Evolutionary conservation across 495 filamentous ascomycete genomes (phyloP).

Genomic region (Lasiosphaeria ovina): DNA sequence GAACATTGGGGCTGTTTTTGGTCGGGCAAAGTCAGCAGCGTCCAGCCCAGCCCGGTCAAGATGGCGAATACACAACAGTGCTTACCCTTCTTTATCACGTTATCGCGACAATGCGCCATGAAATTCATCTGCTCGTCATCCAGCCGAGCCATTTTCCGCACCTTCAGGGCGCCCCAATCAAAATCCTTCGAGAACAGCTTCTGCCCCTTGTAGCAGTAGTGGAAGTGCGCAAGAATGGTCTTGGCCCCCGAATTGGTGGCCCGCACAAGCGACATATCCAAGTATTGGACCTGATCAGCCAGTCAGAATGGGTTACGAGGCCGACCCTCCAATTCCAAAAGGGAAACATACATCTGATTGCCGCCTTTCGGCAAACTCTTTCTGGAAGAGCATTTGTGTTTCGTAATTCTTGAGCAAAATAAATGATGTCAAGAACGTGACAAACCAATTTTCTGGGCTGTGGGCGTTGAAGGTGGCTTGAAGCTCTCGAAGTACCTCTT

Average conservation of each 20-base stretch:
- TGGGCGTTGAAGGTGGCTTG: constrained; percentile 33
- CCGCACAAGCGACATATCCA: constrained; percentile 42
- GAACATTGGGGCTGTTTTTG: constrained; percentile 23
- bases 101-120: constrained; percentile 32
- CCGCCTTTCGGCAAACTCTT: constrained; percentile 31
- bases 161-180: constrained; percentile 30
- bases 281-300: constrained; percentile 29
- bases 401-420: constrained; percentile 45
- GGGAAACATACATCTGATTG: constrained; percentile 21
- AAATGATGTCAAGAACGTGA: constrained; percentile 35
- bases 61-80: background rate
- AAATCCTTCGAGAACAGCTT: constrained; percentile 32
- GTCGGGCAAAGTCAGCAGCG: background rate
- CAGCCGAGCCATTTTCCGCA: constrained; percentile 37
- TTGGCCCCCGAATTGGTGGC: constrained; percentile 42
- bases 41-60: background rate
- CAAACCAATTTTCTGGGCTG: constrained; percentile 38
- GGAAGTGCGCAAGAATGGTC: constrained; percentile 44
- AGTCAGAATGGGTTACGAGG: background rate
- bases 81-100: constrained; percentile 29
- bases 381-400: constrained; percentile 35
- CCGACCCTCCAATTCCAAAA: background rate
- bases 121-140: constrained; percentile 33
- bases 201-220: constrained; percentile 42
- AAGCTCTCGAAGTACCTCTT: constrained; percentile 30